Percentiles rank a stretch among this genome's conserved stretches.
These are phyloP conservation scores for Ottelia alismoides DNA, from an alignment of 106 monocot species.

Conservation along the genomic window DNA sequence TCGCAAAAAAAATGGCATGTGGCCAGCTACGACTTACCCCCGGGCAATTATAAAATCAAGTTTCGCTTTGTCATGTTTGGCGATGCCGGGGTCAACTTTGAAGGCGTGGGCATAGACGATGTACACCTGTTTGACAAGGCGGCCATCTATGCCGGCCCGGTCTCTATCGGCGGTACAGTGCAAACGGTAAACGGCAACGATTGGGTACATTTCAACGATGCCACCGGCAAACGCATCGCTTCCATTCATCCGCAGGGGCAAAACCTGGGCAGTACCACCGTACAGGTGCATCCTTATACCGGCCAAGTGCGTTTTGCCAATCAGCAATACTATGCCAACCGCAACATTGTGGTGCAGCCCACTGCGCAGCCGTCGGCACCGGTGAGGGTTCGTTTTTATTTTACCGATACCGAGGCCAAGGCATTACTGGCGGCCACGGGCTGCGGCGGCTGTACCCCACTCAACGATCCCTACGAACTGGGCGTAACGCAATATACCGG, in stretches of 20 bases:
- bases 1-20: not conserved
- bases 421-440: not conserved
- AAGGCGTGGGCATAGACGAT: slow-evolving; percentile 1
- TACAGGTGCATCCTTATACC: not conserved
- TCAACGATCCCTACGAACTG: not conserved
- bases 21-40: not conserved
- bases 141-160: not conserved
- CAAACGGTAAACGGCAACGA: not conserved
- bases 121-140: not conserved
- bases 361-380: too few species aligned
- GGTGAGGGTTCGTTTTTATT: not conserved
- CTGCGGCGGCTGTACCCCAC: not conserved
- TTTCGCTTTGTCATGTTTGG: not conserved
- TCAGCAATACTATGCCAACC: not conserved
- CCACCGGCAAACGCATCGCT: not conserved
- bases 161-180: not conserved
- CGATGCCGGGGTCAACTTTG: not conserved
- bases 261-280: not conserved
- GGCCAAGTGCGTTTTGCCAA: not conserved
- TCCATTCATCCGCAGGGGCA: not conserved
- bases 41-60: not conserved
- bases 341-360: not conserved
- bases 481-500: not conserved
- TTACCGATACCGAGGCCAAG: not conserved
- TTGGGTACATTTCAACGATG: not conserved